Base-by-base conservation (phyloP, 1,139 yeast species). In the Schwanniomyces etchellsii region DNA sequence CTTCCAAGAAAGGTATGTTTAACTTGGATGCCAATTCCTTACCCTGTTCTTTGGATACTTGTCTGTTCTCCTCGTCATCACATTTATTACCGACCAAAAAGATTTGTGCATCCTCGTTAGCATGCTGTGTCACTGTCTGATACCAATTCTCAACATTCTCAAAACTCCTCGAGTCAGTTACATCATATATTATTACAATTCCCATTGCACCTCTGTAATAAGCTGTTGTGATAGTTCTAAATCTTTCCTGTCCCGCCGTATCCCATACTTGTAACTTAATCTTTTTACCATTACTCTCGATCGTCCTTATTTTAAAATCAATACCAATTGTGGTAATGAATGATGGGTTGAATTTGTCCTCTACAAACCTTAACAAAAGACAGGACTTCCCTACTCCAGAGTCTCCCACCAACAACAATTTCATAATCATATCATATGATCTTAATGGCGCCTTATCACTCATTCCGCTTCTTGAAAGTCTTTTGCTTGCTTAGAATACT, bases 151-250 rank as follows among this genome's bases (percentile, higher is more conserved):
- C 86, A 26, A 74, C 77, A 46, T 74, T 78, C 48, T 82, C 88
- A 63, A 91, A 93, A 26, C 96, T 83, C 60, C 93, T 78, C 48
- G 88, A 88, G 59, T 93, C 97, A 24, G 95, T 83, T 33, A 91
- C 97, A 58, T 91, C 99, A 60, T 91, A 91, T 30, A 91, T 95
- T 45, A 91, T 75, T 36, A 91, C 78, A 55, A 93, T 91, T 40
- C 98, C 99, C 93, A 88, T 86, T 36, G 99, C 98, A 35, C 97
- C 96, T 60, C 99, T 78, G 65, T 93, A 91, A 62, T 93, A 91
- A 6, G 98, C 96, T 14, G 97, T 88, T 29, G 98, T 91, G 59
- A 91, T 91, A 33, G 98, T 91, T 68, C 96, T 79, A 71, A 91
- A 91, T 48, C 98, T 74, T 60, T 91, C 98, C 64, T 91, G 98